These are phyloP conservation scores for Pichia sp. DNA, from an alignment of 1,139 yeast species.

Conservation along the genomic window DNA sequence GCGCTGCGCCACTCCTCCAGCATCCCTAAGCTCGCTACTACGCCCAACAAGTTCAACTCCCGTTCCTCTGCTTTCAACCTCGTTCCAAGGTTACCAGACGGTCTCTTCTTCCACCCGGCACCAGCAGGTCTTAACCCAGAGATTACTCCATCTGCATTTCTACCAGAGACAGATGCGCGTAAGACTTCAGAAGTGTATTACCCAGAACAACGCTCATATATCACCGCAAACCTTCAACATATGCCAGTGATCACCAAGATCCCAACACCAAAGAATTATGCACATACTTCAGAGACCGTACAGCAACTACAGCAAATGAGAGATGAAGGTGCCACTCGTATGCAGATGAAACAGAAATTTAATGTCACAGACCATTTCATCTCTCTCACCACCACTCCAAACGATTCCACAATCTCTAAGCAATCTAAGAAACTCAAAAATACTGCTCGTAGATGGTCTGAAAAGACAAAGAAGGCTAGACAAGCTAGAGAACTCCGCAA, in stretches of 20 bases:
- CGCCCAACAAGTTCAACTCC: slow-evolving; percentile 29
- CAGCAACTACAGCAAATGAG: slow-evolving; percentile 58
- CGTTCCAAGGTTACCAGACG: slow-evolving; percentile 31
- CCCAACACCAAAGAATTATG: slow-evolving; percentile 40
- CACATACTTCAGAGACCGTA: slow-evolving; percentile 55
- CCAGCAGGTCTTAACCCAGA: slow-evolving; percentile 36
- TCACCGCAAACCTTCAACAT: slow-evolving; percentile 36
- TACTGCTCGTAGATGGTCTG: slow-evolving; percentile 44
- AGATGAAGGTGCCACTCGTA: slow-evolving; percentile 48
- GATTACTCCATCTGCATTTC: slow-evolving; percentile 62
- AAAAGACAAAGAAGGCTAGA: slow-evolving; percentile 29
- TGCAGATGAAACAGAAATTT: slow-evolving; percentile 59
- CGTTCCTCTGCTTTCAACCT: slow-evolving; percentile 31
- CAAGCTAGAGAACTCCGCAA: slow-evolving; percentile 17
- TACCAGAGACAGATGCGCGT: slow-evolving; percentile 62
- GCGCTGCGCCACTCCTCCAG: slow-evolving; percentile 4
- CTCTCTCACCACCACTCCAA: slow-evolving; percentile 37
- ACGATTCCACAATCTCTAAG: slow-evolving; percentile 25
- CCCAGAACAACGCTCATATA: slow-evolving; percentile 13
- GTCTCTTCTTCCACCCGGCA: slow-evolving; percentile 38
- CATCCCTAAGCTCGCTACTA: slow-evolving; percentile 22
- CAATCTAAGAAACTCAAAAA: slow-evolving; percentile 26
- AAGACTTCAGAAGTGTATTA: slow-evolving; percentile 30
- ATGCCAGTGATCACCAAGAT: slow-evolving; percentile 42
- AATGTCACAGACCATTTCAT: slow-evolving; percentile 49